Evolutionary conservation across 2,329 filamentous ascomycete genomes (phyloP), one percentile per base, ranked within the genome.

Genomic region (Trichoderma gracile): DNA sequence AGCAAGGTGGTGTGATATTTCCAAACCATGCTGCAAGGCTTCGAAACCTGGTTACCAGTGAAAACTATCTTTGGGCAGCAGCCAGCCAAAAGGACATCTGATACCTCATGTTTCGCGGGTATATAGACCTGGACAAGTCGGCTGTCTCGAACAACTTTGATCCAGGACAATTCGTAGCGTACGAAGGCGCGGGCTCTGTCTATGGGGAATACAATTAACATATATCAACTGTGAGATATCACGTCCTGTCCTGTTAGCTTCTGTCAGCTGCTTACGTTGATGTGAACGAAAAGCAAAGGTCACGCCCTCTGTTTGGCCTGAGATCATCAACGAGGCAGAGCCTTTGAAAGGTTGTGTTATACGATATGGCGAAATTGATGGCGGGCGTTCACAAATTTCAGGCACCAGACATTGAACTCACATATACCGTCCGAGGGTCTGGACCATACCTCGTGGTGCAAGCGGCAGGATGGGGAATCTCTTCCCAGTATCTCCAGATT

Each of bases 401-500:
- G 9, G 30, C 30, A 3, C 17, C 14, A 14, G 50, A 38, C 15
- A 40, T 54, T 7, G 50, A 40, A 23, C 30, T 54, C 14, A 54
- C 50, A 1, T 54, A 54, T 23, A 54, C 50, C 7, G 30, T 40
- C 6, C 50, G 50, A 54, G 50, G 50, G 23, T 54, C 50, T 40
- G 50, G 50, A 17, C 50, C 19, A 15, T 40, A 23, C 19, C 50
- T 54, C n/a, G n/a, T 40, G 15, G 2, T 54, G 23, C 50, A 54
- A 9, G 50, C 50, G 33, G 50, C 50, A 23, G 50, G 50, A 54
- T 54, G 30, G 50, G 50, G 50, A 23, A 54, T 54, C 15, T 54
- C 50, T 23, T 54, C 50, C 4, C 50, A 54, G 19, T 54, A 54
- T 54, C 50, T 54, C 9, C 30, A 25, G 17, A 40, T 54, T 17